phyloP scores from a whole-genome alignment of 345 rosid genomes.

The Hevea brasiliensis region DNA sequence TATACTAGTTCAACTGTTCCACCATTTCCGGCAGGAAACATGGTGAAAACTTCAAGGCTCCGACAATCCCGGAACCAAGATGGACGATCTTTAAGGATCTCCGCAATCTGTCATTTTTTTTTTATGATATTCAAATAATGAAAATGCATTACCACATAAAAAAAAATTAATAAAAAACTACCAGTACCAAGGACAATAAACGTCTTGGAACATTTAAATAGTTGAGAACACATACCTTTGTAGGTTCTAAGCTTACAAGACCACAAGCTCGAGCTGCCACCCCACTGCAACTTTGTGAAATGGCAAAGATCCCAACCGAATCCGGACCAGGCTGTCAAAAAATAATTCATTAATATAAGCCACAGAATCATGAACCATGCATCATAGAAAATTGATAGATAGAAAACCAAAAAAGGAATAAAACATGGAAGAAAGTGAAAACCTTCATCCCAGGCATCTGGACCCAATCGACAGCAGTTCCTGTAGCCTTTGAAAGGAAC shows the following conservation, averaged over 20 bases:
- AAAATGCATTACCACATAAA: not conserved
- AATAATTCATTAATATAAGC: not conserved
- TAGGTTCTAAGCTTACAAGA: constrained; percentile 96
- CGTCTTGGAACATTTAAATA: not conserved
- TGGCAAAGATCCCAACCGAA: constrained; percentile 99
- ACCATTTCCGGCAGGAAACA: constrained; percentile 94
- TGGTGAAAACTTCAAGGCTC: constrained; percentile 93
- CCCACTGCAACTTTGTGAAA: constrained; percentile 98
- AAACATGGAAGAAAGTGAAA: not conserved
- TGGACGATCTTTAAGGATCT: constrained; percentile 97
- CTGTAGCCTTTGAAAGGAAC: constrained; percentile 99
- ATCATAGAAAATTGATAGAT: not conserved
- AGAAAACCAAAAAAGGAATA: not conserved
- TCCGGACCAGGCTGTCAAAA: constrained; percentile 99
- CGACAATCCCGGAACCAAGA: constrained; percentile 99
- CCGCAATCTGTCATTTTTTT: constrained; percentile 65
- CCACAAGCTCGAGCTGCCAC: constrained; percentile 99
- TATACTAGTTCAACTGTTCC: constrained; percentile 94
- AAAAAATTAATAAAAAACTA: not conserved
- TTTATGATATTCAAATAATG: not conserved
- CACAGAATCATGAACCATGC: not conserved
- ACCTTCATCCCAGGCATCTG: constrained; percentile 99
- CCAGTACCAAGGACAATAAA: not conserved
- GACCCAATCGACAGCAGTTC: constrained; percentile 99
- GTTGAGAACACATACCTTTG: constrained; percentile 53